phyloP scores from a whole-genome alignment of 176 grass and related monocot species.

The Carex cristatella region DNA sequence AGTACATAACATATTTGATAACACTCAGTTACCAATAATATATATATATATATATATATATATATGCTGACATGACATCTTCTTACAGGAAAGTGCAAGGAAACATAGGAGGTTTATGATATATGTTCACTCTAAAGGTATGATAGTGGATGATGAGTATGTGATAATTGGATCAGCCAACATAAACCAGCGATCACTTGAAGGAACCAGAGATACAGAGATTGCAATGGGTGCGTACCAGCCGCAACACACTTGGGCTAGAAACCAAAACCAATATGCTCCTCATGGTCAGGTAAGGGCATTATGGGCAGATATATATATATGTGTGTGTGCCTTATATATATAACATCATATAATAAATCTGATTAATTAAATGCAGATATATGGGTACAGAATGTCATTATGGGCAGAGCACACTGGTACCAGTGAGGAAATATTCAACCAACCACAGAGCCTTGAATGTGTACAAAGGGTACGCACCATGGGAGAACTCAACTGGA shows the following conservation, averaged over 20 bases:
- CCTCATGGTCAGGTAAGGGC: constrained; percentile 61
- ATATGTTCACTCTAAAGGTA: constrained; percentile 91
- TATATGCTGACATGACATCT: no score
- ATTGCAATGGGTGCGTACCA: constrained; percentile 92
- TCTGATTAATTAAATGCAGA: constrained; percentile 34
- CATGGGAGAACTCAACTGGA: constrained; percentile 67
- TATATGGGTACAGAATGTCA: constrained; percentile 87
- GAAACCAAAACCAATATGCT: constrained; percentile 43
- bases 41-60: no score
- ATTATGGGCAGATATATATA: no score
- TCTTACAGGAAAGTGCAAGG: constrained; percentile 46
- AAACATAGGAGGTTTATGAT: constrained; percentile 89
- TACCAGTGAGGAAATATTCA: constrained; percentile 46
- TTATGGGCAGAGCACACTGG: constrained; percentile 89
- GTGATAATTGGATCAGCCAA: constrained; percentile 92
- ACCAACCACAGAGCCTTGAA: constrained; percentile 61
- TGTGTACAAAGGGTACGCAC: constrained; percentile 50
- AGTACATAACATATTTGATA: no score
- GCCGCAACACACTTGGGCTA: constrained; percentile 74
- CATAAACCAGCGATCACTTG: constrained; percentile 89
- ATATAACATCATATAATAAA: background rate
- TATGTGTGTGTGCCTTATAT: background rate
- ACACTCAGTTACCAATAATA: no score
- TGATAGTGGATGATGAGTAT: constrained; percentile 95
- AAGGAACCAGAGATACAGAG: constrained; percentile 91